Conservation (phyloP, 108 stramenopile species). For the Stephanodiscus triporus region DNA sequence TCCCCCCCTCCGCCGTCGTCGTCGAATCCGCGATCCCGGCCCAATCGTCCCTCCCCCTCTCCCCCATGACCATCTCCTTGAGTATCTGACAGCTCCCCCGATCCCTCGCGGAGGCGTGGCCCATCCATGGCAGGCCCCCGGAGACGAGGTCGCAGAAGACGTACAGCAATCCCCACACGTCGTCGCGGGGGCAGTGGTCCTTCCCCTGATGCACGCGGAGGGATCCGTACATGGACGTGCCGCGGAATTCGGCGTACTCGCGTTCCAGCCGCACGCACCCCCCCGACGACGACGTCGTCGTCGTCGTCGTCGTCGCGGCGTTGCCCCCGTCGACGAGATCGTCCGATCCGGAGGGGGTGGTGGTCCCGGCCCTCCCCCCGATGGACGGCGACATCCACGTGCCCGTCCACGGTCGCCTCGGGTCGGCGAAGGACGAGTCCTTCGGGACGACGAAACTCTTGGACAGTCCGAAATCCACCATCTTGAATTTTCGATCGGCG, state of each 20-base stretch:
- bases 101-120: constrained; percentile 74
- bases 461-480: constrained; percentile 88
- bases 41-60: constrained; percentile 45
- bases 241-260: constrained; percentile 77
- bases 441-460: constrained; percentile 82
- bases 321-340: not conserved
- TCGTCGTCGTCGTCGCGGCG: not conserved
- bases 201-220: constrained; percentile 79
- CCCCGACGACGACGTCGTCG: not conserved
- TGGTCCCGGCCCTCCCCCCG: constrained; percentile 23
- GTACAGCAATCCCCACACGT: constrained; percentile 86
- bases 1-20: constrained; percentile 17
- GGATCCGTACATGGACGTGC: constrained; percentile 86
- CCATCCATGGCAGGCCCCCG: constrained; percentile 90
- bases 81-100: constrained; percentile 68
- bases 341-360: too few species aligned
- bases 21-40: constrained; percentile 2
- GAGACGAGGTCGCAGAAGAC: constrained; percentile 89
- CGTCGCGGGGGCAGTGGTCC: constrained; percentile 82
- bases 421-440: constrained; percentile 64
- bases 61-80: constrained; percentile 78
- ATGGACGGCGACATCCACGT: constrained; percentile 56
- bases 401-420: constrained; percentile 61
- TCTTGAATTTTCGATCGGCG: constrained; percentile 44
- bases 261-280: constrained; percentile 72